These are phyloP conservation scores for Amphibolis antarctica DNA, from an alignment of 106 monocot genomes.

Conservation along the genomic window DNA sequence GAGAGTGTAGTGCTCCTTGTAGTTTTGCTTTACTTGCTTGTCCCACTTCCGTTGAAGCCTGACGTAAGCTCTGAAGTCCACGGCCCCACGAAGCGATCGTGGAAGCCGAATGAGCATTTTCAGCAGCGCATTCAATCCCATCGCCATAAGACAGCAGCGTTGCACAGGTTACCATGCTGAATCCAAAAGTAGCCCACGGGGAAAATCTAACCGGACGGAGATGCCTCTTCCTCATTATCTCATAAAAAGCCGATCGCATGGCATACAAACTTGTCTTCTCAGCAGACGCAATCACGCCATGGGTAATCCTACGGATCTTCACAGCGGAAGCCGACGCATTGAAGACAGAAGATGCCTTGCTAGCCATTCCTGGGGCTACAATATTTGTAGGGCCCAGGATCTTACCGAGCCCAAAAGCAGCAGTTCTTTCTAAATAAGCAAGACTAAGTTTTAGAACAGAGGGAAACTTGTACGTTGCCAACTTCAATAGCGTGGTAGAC, in stretches of 20 bases:
- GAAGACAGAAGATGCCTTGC: conserved; percentile 34
- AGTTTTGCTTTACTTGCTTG: conserved; percentile 24
- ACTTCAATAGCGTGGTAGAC: conserved; percentile 53
- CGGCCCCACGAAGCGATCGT: conserved; percentile 62
- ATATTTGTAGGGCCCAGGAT: conserved; percentile 43
- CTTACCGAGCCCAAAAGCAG: conserved; percentile 48
- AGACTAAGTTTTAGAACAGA: conserved; percentile 29
- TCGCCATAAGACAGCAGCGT: conserved; percentile 65
- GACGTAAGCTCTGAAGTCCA: conserved; percentile 60
- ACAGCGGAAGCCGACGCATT: conserved; percentile 56
- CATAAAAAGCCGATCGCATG: conserved; percentile 67
- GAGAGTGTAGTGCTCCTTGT: conserved; percentile 40
- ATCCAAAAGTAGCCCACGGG: conserved; percentile 67
- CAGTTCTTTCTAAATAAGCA: conserved; percentile 47
- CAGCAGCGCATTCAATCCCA: conserved; percentile 83
- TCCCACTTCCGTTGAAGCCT: conserved; percentile 45
- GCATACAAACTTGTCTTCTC: conserved; percentile 77
- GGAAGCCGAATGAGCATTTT: conserved; percentile 52
- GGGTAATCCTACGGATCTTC: conserved; percentile 68
- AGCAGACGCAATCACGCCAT: conserved; percentile 45
- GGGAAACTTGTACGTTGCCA: conserved; percentile 34
- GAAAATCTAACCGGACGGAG: conserved; percentile 19
- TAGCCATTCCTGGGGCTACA: conserved; percentile 27
- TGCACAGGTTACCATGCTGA: conserved; percentile 52
- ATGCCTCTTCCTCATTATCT: conserved; percentile 65